A percentile compares a stretch with the other conserved stretches of the same genome.
These are phyloP conservation scores for Bipolaris zeicola DNA, from an alignment of 2,329 filamentous ascomycete species.

Conservation along the genomic window DNA sequence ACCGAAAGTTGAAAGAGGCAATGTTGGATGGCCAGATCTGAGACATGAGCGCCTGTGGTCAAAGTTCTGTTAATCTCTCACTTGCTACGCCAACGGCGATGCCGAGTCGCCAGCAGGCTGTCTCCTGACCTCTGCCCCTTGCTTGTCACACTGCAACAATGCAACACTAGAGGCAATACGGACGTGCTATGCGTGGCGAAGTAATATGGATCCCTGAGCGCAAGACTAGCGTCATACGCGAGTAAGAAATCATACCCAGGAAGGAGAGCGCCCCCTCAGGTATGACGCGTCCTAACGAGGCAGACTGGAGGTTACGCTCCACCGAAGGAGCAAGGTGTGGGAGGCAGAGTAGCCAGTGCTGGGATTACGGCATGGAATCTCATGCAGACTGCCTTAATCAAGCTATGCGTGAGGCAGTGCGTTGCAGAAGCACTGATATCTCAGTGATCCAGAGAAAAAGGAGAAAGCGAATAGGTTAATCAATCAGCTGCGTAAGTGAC, in stretches of 20 bases:
- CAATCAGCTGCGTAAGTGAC: background rate
- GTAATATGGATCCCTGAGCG: background rate
- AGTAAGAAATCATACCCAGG: background rate
- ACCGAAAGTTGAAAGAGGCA: conserved; percentile 5
- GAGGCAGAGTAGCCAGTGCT: background rate
- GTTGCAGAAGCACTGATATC: background rate
- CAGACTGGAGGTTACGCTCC: background rate
- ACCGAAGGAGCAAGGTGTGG: background rate
- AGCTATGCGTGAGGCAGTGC: too few relatives aligned
- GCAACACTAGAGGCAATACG: conserved; percentile 2
- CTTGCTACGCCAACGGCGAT: background rate
- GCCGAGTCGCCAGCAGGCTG: background rate
- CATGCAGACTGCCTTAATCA: too few relatives aligned
- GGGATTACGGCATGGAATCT: background rate
- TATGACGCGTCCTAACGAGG: background rate
- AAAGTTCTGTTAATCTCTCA: conserved; percentile 2
- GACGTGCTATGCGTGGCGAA: background rate
- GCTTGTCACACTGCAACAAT: background rate
- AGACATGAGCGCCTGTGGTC: conserved; percentile 6
- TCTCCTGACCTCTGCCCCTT: background rate
- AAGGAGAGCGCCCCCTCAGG: background rate
- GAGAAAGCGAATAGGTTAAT: background rate
- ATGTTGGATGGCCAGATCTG: conserved; percentile 1
- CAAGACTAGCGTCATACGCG: background rate
- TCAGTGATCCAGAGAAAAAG: background rate